Evolutionary conservation across 768 basidiomycete species (phyloP).

Genomic region (Boletus edulis): DNA sequence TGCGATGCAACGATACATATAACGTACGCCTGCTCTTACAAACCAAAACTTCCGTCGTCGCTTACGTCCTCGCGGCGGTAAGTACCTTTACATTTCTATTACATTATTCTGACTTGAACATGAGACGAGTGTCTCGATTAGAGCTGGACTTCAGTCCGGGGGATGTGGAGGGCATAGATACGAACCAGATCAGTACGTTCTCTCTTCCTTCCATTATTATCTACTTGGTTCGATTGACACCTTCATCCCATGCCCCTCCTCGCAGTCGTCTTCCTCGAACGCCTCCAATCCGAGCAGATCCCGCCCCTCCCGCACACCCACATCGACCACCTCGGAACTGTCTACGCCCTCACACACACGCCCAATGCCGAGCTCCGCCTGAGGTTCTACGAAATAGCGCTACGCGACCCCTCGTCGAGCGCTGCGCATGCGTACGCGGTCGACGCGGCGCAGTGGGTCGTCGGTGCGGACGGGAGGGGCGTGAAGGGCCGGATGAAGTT

Average conservation of each 20-base stretch:
- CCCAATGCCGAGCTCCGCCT: conserved; percentile 76
- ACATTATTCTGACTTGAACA: too few species aligned
- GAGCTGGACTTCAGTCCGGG: not conserved
- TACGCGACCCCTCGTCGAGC: conserved; percentile 40
- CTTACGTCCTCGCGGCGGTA: too few species aligned
- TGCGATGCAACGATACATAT: too few species aligned
- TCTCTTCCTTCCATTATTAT: not conserved
- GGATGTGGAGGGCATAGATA: not conserved
- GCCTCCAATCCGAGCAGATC: conserved; percentile 52
- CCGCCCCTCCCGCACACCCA: conserved; percentile 57
- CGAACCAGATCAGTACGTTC: not conserved
- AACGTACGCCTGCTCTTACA: too few species aligned
- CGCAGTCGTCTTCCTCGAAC: conserved; percentile 33
- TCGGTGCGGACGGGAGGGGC: not conserved
- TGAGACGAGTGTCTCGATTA: too few species aligned
- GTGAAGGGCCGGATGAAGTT: not conserved
- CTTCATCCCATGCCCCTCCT: too few species aligned
- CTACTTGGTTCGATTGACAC: not conserved
- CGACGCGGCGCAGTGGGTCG: not conserved
- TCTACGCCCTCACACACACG: not conserved
- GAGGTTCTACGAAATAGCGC: conserved; percentile 73
- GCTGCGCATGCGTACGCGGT: not conserved
- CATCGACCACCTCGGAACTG: conserved; percentile 35
- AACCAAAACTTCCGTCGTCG: too few species aligned
- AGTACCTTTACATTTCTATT: too few species aligned